Percentiles rank a stretch among this genome's conserved stretches.
These are phyloP conservation scores for Sporothrix dimorphospora DNA, from an alignment of 2,329 filamentous ascomycete genomes.

Conservation along the genomic window DNA sequence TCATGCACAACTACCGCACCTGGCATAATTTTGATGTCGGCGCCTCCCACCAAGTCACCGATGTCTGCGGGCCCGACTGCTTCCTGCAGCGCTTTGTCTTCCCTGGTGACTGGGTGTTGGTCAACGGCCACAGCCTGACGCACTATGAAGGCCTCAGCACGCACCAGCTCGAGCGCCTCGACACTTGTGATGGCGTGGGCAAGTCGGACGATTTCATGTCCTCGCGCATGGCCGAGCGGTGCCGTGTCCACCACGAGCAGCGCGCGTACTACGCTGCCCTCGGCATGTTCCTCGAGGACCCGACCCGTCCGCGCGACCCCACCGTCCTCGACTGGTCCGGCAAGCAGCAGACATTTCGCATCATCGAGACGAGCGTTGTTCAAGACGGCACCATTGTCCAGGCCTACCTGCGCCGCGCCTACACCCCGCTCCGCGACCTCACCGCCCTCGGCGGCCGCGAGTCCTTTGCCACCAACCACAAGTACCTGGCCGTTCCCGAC, in stretches of 20 bases:
- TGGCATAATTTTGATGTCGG: slow-evolving; percentile 47
- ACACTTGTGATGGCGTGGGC: background rate
- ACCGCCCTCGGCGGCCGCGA: slow-evolving; percentile 7
- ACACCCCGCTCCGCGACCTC: background rate
- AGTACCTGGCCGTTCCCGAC: slow-evolving; percentile 17
- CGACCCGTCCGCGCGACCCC: slow-evolving; percentile 36
- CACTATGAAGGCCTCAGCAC: slow-evolving; percentile 39
- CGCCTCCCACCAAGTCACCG: slow-evolving; percentile 48
- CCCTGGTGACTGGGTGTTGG: slow-evolving; percentile 51
- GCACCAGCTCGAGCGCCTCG: slow-evolving; percentile 15
- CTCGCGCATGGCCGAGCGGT: slow-evolving; percentile 1
- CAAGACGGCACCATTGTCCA: slow-evolving; percentile 50
- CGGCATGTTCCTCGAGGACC: slow-evolving; percentile 42
- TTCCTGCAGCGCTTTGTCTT: slow-evolving; percentile 54
- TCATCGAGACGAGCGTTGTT: slow-evolving; percentile 46
- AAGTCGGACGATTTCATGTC: background rate
- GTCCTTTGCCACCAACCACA: background rate
- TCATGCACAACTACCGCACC: slow-evolving; percentile 46
- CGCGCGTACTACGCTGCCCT: slow-evolving; percentile 36
- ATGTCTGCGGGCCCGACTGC: slow-evolving; percentile 50
- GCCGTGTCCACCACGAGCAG: slow-evolving; percentile 10
- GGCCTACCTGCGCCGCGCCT: slow-evolving; percentile 48
- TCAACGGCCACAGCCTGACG: slow-evolving; percentile 51
- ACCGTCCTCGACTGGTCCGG: slow-evolving; percentile 39
- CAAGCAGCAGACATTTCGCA: slow-evolving; percentile 45